Evolutionary conservation across 805 yeast species (phyloP).

Genomic region (Candida nanaspora): DNA sequence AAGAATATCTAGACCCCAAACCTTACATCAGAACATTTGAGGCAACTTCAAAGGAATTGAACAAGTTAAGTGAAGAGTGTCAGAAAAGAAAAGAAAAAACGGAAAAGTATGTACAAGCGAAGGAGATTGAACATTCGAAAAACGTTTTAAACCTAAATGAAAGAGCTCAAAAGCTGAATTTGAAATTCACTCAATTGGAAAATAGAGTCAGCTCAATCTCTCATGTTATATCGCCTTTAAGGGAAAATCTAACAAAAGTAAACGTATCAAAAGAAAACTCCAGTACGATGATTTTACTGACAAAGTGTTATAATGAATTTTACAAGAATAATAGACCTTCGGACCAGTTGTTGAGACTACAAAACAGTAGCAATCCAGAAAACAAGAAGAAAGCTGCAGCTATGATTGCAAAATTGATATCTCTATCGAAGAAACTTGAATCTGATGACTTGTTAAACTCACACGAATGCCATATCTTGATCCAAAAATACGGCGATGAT

Average conservation of each 20-base stretch:
- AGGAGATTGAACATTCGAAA: conserved; percentile 60
- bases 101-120: conserved; percentile 48
- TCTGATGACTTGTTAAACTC: conserved; percentile 42
- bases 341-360: conserved; percentile 49
- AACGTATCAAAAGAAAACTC: conserved; percentile 72
- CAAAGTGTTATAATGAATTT: conserved; percentile 72
- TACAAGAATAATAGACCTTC: conserved; percentile 46
- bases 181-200: conserved; percentile 45
- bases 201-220: conserved; percentile 48
- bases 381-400: conserved; percentile 65
- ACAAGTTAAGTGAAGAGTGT: conserved; percentile 53
- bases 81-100: conserved; percentile 39
- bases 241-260: conserved; percentile 57
- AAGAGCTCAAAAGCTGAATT: conserved; percentile 31
- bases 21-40: conserved; percentile 94
- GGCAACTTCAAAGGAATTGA: conserved; percentile 68
- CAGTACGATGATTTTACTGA: conserved; percentile 60
- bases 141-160: conserved; percentile 52
- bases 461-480: conserved; percentile 29
- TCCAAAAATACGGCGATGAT: conserved; percentile 65
- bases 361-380: conserved; percentile 36
- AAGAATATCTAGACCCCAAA: conserved; percentile 73
- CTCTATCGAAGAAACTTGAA: conserved; percentile 57
- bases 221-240: conserved; percentile 58
- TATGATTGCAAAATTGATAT: conserved; percentile 56